phyloP scores from a whole-genome alignment of 164 flowering plant genomes.

The Umbellularia californica region DNA sequence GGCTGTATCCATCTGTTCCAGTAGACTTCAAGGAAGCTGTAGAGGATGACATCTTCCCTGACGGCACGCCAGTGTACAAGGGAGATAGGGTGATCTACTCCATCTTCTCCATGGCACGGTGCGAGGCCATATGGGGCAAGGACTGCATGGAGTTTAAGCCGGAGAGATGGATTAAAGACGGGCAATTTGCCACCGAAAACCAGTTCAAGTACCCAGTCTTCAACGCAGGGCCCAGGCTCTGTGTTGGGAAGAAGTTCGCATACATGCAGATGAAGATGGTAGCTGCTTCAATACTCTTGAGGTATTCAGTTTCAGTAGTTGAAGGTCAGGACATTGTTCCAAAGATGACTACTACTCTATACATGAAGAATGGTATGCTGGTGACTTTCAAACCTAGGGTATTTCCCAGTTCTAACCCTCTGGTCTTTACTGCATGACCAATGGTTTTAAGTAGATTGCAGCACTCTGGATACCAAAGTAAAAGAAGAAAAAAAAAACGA shows the following conservation, averaged over 20 bases:
- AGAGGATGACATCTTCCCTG: slow-evolving; percentile 55
- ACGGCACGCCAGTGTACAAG: slow-evolving; percentile 36
- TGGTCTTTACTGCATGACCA: too few species aligned
- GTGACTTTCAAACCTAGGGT: slow-evolving; percentile 33
- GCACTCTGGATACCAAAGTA: too few species aligned
- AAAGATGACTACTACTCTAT: slow-evolving; percentile 49
- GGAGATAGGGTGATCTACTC: slow-evolving; percentile 42
- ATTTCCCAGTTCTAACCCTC: too few species aligned
- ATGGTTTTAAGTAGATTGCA: too few species aligned
- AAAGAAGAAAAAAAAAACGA: too few species aligned
- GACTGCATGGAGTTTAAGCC: slow-evolving; percentile 59
- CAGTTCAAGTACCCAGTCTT: slow-evolving; percentile 51
- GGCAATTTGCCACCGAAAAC: slow-evolving; percentile 32
- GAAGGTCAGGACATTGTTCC: slow-evolving; percentile 34
- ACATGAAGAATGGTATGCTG: slow-evolving; percentile 53
- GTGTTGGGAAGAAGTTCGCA: slow-evolving; percentile 60
- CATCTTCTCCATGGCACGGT: slow-evolving; percentile 45
- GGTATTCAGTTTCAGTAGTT: slow-evolving; percentile 38
- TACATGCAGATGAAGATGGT: slow-evolving; percentile 68
- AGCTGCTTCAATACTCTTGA: slow-evolving; percentile 47
- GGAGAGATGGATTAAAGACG: slow-evolving; percentile 58
- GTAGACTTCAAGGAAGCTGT: slow-evolving; percentile 47
- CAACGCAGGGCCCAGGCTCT: slow-evolving; percentile 58
- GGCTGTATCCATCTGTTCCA: slow-evolving; percentile 67
- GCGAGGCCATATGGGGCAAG: slow-evolving; percentile 53